Conservation (phyloP, 2,329 filamentous ascomycete species). For the Cryphonectria radicalis region DNA sequence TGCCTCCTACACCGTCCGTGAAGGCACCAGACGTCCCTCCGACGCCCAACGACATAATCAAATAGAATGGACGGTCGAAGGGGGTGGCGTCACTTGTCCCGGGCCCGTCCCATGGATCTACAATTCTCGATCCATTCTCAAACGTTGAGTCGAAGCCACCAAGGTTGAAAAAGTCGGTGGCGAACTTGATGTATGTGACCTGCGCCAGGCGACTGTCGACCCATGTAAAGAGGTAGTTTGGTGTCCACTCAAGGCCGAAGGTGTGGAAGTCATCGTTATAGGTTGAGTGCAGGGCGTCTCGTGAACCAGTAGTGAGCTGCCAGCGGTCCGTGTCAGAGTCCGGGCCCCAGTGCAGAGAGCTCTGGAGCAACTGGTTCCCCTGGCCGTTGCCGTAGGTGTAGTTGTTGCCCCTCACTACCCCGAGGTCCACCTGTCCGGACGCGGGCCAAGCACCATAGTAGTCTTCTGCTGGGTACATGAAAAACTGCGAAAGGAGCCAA, state of each 20-base stretch:
- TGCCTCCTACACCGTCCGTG: conserved; percentile 24
- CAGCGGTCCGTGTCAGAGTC: conserved; percentile 25
- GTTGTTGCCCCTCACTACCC: conserved; percentile 27
- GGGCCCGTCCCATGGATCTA: conserved; percentile 18
- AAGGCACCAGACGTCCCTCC: conserved; percentile 15
- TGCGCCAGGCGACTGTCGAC: conserved; percentile 28
- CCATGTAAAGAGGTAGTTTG: conserved; percentile 28
- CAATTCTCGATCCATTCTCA: conserved; percentile 20
- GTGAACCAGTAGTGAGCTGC: conserved; percentile 21
- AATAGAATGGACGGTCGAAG: conserved; percentile 17
- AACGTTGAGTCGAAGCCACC: conserved; percentile 24
- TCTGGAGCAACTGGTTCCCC: conserved; percentile 22
- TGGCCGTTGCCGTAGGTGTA: conserved; percentile 20
- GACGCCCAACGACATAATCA: conserved; percentile 4
- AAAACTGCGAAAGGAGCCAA: conserved; percentile 30
- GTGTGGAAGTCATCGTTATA: conserved; percentile 24
- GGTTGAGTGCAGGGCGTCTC: conserved; percentile 19
- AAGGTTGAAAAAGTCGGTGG: conserved; percentile 13
- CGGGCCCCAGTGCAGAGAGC: conserved; percentile 28
- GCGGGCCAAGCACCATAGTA: conserved; percentile 29
- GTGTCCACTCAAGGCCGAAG: conserved; percentile 29
- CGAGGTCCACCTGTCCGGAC: conserved; percentile 29
- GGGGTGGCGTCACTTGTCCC: conserved; percentile 16
- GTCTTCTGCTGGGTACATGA: conserved; percentile 26
- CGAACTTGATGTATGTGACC: conserved; percentile 26